These are phyloP conservation scores for Cornus suecica DNA, from an alignment of 148 eudicot genomes.

Conservation along the genomic window DNA sequence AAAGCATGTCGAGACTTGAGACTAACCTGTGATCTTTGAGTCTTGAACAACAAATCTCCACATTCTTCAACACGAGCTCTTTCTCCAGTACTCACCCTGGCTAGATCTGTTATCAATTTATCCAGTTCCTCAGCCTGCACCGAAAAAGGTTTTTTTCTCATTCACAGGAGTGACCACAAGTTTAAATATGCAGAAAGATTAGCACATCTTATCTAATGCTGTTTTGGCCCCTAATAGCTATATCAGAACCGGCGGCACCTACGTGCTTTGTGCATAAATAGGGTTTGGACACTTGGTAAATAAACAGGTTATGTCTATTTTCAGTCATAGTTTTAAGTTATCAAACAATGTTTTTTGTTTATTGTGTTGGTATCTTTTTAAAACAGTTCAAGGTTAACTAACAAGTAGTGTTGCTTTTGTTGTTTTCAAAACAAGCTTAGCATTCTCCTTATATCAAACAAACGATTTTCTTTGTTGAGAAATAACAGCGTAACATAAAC, in stretches of 20 bases:
- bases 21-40: conserved; percentile 51
- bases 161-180: neutral
- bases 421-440: too few species aligned
- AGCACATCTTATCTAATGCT: neutral
- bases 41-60: conserved; percentile 46
- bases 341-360: too few species aligned
- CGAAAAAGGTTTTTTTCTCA: neutral
- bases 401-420: too few species aligned
- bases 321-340: too few species aligned
- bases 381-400: too few species aligned
- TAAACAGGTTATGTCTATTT: too few species aligned
- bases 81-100: conserved; percentile 54
- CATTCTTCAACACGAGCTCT: conserved; percentile 56
- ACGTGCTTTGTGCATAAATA: neutral
- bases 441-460: too few species aligned
- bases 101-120: conserved; percentile 45
- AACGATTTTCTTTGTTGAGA: too few species aligned
- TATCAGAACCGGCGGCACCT: neutral
- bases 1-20: neutral
- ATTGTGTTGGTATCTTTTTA: too few species aligned
- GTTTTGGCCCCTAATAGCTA: neutral
- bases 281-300: too few species aligned
- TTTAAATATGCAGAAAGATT: neutral
- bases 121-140: conserved; percentile 76
- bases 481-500: too few species aligned